phyloP scores from a whole-genome alignment of 2,329 filamentous ascomycete genomes.

The Ophiostoma himal-ulmi region DNA sequence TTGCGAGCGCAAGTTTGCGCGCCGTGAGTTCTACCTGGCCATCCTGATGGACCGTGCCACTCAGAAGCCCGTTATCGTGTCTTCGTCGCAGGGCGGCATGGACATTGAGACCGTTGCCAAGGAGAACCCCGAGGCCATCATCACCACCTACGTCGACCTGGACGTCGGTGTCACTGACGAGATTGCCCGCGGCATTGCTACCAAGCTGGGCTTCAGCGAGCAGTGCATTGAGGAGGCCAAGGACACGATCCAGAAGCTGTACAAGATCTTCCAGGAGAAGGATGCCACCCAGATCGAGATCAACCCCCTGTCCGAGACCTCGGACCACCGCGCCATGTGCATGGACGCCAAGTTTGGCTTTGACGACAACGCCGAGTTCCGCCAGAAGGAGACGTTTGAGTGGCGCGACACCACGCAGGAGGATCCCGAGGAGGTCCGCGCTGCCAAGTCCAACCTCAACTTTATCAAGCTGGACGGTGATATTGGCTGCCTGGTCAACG shows the following conservation, averaged over 20 bases:
- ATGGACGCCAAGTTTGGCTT: conserved; percentile 99
- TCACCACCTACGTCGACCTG: conserved; percentile 90
- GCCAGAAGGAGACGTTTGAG: conserved; percentile 91
- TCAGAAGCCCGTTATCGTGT: conserved; percentile 91
- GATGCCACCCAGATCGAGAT: conserved; percentile 99
- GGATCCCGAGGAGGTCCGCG: conserved; percentile 95
- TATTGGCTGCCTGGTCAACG: conserved; percentile 98
- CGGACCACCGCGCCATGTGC: conserved; percentile 94
- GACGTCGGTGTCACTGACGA: conserved; percentile 92
- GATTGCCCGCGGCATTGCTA: conserved; percentile 82
- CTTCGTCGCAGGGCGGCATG: conserved; percentile 97
- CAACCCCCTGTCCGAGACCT: conserved; percentile 97
- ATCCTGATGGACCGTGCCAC: conserved; percentile 94
- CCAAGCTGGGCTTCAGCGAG: conserved; percentile 92
- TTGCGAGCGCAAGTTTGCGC: conserved; percentile 98
- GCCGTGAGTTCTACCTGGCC: conserved; percentile 97
- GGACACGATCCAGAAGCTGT: conserved; percentile 96
- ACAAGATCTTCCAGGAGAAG: conserved; percentile 97
- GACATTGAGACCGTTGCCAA: conserved; percentile 98
- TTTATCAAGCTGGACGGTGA: conserved; percentile 99
- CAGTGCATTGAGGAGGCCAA: conserved; percentile 95
- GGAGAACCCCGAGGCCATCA: conserved; percentile 93
- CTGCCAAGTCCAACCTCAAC: conserved; percentile 89
- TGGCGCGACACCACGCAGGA: conserved; percentile 95
- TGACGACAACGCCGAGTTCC: conserved; percentile 98